These are phyloP conservation scores for Chlamydomonas asymmetrica DNA, from an alignment of 139 green algal genomes.

Conservation along the genomic window DNA sequence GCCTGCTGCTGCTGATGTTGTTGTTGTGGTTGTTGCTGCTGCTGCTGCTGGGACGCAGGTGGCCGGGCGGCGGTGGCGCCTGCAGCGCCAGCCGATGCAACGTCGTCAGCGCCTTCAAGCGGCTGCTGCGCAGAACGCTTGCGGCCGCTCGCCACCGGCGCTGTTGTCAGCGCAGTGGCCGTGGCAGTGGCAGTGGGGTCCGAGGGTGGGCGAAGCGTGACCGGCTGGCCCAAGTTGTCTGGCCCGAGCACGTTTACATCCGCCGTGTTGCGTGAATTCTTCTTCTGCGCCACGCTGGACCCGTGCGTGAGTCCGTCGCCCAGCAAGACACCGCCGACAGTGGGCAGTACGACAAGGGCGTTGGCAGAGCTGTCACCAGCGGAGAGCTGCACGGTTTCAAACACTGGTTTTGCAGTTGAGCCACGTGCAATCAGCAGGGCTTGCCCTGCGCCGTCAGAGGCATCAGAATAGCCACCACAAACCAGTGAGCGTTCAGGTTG, in stretches of 20 bases:
- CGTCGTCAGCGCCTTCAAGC: conserved; percentile 1
- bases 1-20: not conserved
- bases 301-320: not conserved
- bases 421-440: conserved; percentile 53
- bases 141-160: not conserved
- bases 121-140: conserved; percentile 7
- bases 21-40: not conserved
- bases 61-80: no score
- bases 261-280: not conserved
- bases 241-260: conserved; percentile 33
- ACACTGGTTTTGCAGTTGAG: conserved; percentile 40
- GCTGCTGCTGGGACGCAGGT: not conserved
- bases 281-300: not conserved
- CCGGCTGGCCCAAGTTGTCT: conserved; percentile 35
- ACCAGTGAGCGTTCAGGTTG: no score
- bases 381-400: conserved; percentile 50
- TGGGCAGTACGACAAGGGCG: conserved; percentile 16
- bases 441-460: conserved; percentile 28
- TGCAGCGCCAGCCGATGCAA: not conserved
- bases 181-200: not conserved
- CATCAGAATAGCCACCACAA: no score
- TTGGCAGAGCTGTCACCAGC: not conserved
- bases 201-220: conserved; percentile 1
- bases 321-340: conserved; percentile 29
- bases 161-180: not conserved